Base-by-base conservation (phyloP, 306 rosid genomes). In the Castanopsis chinensis region DNA sequence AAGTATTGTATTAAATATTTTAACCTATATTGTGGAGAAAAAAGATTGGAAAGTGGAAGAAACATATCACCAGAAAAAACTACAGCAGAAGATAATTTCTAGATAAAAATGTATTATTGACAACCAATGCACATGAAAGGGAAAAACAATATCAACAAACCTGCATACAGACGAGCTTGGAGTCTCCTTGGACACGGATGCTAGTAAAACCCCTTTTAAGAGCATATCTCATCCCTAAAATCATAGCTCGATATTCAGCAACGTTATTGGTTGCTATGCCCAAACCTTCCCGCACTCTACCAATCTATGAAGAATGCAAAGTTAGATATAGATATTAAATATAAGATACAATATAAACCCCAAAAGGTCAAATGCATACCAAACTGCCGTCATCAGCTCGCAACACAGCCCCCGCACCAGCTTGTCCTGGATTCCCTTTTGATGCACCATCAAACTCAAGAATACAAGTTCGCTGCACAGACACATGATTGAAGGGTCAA, bases 131-230 rank as follows among this genome's bases (percentile, higher is more conserved):
- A 37, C 64, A 25, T 33, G 17, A 58, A 54, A 69, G 41, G 14
- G 19, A 4, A 61, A 13, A 28, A 25, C 1, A 12, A 57, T 10
- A 18, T 33, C 3, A 84, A 78, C 90, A 78, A 80, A 95, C 99
- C 99, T 95, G 99, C 97, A 85, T 85, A 86, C 96, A 95, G 77
- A 95, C 92, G 64, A 95, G 99, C 83, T 92, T 95, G 86, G 99
- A 95, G 83, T 95, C 99, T 71, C 99, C 99, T 73, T 80, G 86
- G 83, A 86, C 83, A 54, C 35, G 77, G 71, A 95, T 92, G 73
- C 69, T 82, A 60, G 84, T 87, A 84, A 87, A 95, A 23, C 99
- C 99, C 83, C 86, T 95, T 75, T 85, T 78, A 65, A 92, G 90
- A 57, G 99, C 99, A 91, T 77, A 89, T 87, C 71, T 95, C 88